Percentiles rank a stretch among this genome's conserved stretches.
Evolutionary conservation across 345 rosid genomes (phyloP).

Genomic region (Brassica napus): Da-Ae NC_063445.1:53226001-53226500

Average conservation of each 20-base stretch:
- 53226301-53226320: conserved; percentile 37
- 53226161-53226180: conserved; percentile 38
- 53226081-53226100: conserved; percentile 26
- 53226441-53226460: conserved; percentile 25
- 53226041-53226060: neutral
- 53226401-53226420: conserved; percentile 26
- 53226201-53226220: neutral
- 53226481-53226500: conserved; percentile 13
- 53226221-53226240: too few species aligned
- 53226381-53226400: neutral
- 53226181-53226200: neutral
- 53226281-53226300: conserved; percentile 20
- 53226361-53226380: conserved; percentile 22
- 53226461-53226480: neutral
- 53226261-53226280: neutral
- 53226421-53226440: neutral
- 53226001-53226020: neutral
- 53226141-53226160: conserved; percentile 41
- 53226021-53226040: neutral
- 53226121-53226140: conserved; percentile 35
- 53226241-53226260: too few species aligned
- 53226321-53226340: conserved; percentile 40
- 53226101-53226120: conserved; percentile 36
- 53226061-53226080: neutral
- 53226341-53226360: conserved; percentile 19